Conservation (phyloP, 768 basidiomycete species). For the Gyrodon lividus region DNA sequence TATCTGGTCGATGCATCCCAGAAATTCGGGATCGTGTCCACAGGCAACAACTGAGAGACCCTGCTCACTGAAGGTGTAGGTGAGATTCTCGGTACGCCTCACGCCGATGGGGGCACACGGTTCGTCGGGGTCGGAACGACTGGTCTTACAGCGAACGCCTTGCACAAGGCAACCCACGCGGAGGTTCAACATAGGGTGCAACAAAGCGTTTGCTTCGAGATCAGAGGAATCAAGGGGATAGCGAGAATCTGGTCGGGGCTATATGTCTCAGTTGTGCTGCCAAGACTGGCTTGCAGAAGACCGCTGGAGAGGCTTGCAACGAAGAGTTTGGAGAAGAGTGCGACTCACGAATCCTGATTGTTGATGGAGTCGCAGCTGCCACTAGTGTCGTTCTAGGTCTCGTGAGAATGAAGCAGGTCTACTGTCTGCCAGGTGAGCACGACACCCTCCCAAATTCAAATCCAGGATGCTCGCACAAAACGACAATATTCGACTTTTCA, state of each 20-base stretch:
- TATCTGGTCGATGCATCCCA: slow-evolving; percentile 22
- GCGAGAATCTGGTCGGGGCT: slow-evolving; percentile 5
- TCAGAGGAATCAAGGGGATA: not conserved
- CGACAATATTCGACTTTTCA: too few relatives aligned
- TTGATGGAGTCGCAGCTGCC: slow-evolving; percentile 29
- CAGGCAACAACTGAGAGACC: slow-evolving; percentile 34
- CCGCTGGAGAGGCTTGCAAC: slow-evolving; percentile 11
- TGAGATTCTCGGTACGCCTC: slow-evolving; percentile 16
- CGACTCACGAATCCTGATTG: slow-evolving; percentile 13
- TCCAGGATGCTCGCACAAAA: too few relatives aligned
- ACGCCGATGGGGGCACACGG: slow-evolving; percentile 1
- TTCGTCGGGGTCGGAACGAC: slow-evolving; percentile 36
- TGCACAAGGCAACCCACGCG: slow-evolving; percentile 25
- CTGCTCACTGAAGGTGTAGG: slow-evolving; percentile 25
- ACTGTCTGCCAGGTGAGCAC: not conserved
- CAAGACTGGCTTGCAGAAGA: slow-evolving; percentile 28
- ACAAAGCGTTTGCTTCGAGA: slow-evolving; percentile 21
- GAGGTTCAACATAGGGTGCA: slow-evolving; percentile 24
- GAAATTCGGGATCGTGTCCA: slow-evolving; percentile 38
- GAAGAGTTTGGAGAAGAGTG: slow-evolving; percentile 7
- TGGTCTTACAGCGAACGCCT: slow-evolving; percentile 32
- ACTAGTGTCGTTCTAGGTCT: slow-evolving; percentile 7
- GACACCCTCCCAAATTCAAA: not conserved
- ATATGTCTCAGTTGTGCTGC: slow-evolving; percentile 32
- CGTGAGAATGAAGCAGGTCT: slow-evolving; percentile 3